Base-by-base conservation (phyloP, 768 basidiomycete species). In the Macrolepiota dolichaula region DNA sequence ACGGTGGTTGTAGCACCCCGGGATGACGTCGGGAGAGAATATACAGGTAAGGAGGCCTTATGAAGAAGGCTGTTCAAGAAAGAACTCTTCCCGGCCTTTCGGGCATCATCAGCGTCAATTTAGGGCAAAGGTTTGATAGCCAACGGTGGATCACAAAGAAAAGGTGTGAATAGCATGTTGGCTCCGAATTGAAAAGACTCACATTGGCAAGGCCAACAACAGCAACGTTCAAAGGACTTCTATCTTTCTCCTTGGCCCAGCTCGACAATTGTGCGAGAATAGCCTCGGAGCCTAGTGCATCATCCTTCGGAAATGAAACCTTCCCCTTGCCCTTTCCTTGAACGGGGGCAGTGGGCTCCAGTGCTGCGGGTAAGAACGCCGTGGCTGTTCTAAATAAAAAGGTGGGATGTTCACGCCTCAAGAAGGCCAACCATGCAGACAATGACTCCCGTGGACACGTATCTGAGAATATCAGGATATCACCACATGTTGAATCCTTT, bases 191-290 rank as follows among this genome's bases (percentile, higher is more conserved):
- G n/a, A n/a, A 49, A 57, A 59, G 37, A 73, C 88, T 63, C 67
- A 92, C 94, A 68, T 94, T 94, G 0, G 91, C 83, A 25, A 91
- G 73, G n/a, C 95, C 95, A 61, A 92, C 86, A 19, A 96, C 83
- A 36, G 91, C 92, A 54, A 94, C 85, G 25, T 79, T 75, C 11
- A 95, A 74, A 1, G 83, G 81, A 56, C 78, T 76, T 2, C 73
- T 73, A 12, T 74, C 67, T 66, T 85, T 85, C 60, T 79, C 74
- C 50, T 74, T 68, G 2, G 84, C 81, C 74, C 79, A 78, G 40
- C 74, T 68, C 10, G 73, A 71, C 4, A 94, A 77, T 51, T 75
- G 74, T 12, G 77, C 64, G 52, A 85, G 76, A 13, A 91, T 67
- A 6, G 79, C 72, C 44, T 82, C 84, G 2, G 75, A 71, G 40